A percentile compares a stretch with the other conserved stretches of the same genome.
Conservation (phyloP, 768 basidiomycete species). For the Strobilomyces dryophilus region DNA sequence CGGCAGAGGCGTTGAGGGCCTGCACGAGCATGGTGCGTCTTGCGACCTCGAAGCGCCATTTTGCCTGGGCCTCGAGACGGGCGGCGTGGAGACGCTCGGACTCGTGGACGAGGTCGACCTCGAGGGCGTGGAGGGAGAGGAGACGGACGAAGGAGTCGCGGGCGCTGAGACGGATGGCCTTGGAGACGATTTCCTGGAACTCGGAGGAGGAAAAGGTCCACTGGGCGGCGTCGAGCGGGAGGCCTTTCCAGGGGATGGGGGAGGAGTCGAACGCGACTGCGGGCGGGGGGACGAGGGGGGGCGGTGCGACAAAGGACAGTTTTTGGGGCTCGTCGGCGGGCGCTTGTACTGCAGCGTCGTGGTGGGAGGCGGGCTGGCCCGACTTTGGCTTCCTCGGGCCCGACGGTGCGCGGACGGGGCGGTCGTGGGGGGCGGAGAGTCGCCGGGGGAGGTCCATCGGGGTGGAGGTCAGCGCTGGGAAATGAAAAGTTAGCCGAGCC, state of each 20-base stretch:
- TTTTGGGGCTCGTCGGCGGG: background rate
- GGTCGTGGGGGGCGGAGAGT: slow-evolving; percentile 14
- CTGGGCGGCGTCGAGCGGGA: slow-evolving; percentile 68
- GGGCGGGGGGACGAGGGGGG: slow-evolving; percentile 44
- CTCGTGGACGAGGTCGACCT: slow-evolving; percentile 55
- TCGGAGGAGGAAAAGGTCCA: slow-evolving; percentile 50
- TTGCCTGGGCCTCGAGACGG: slow-evolving; percentile 54
- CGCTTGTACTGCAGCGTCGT: slow-evolving; percentile 15
- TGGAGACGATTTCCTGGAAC: slow-evolving; percentile 68
- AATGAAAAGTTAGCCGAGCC: background rate
- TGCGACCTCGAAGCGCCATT: slow-evolving; percentile 64
- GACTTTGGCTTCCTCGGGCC: slow-evolving; percentile 15
- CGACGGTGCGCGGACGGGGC: slow-evolving; percentile 19
- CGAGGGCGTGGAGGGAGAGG: slow-evolving; percentile 58
- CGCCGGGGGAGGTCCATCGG: too few relatives aligned
- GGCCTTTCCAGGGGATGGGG: slow-evolving; percentile 61
- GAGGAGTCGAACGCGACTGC: slow-evolving; percentile 52
- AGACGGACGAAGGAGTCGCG: slow-evolving; percentile 69
- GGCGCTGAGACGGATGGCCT: slow-evolving; percentile 65
- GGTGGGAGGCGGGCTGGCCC: background rate
- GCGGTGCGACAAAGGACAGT: slow-evolving; percentile 15
- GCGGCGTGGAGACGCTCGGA: slow-evolving; percentile 50
- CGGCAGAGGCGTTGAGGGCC: slow-evolving; percentile 41
- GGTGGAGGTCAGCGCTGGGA: background rate
- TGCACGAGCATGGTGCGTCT: slow-evolving; percentile 69